Evolutionary conservation across 768 basidiomycete genomes (phyloP).

Genomic region (Russula ochroleuca): DNA sequence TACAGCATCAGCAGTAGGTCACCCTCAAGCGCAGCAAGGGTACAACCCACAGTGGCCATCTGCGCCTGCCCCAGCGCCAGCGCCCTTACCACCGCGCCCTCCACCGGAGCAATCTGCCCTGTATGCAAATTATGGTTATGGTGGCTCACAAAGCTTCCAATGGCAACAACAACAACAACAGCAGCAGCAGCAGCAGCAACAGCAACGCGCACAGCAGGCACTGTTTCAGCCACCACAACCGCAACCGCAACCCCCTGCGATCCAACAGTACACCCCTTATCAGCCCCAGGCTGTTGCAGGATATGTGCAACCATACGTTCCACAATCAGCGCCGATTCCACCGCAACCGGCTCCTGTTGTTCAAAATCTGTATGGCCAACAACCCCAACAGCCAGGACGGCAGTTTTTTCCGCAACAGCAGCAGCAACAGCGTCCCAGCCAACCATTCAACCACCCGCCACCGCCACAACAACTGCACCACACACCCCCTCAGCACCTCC

Average conservation of each 20-base stretch:
- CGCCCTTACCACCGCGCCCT: slow-evolving; percentile 49
- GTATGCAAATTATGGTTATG: slow-evolving; percentile 91
- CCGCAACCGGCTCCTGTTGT: slow-evolving; percentile 46
- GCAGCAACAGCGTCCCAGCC: slow-evolving; percentile 45
- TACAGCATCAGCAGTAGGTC: slow-evolving; percentile 47
- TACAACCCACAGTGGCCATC: slow-evolving; percentile 64
- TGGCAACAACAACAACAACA: slow-evolving; percentile 70
- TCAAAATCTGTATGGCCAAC: slow-evolving; percentile 35
- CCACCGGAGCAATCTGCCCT: slow-evolving; percentile 77
- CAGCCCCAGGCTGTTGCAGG: slow-evolving; percentile 57
- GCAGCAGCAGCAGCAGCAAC: slow-evolving; percentile 66
- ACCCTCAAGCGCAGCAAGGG: slow-evolving; percentile 46
- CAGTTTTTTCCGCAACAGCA: slow-evolving; percentile 43
- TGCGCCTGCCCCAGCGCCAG: slow-evolving; percentile 45
- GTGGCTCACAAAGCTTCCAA: slow-evolving; percentile 52
- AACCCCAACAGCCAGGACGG: slow-evolving; percentile 42
- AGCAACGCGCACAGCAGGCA: slow-evolving; percentile 46
- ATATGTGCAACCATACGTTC: slow-evolving; percentile 63
- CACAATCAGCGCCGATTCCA: slow-evolving; percentile 52
- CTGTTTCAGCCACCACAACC: slow-evolving; percentile 50
- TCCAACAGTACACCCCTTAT: slow-evolving; percentile 70
- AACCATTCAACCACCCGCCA: slow-evolving; percentile 35
- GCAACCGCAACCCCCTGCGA: slow-evolving; percentile 50
- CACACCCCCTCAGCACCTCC: slow-evolving; percentile 72
- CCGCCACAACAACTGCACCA: slow-evolving; percentile 49